These are phyloP conservation scores for Galerina sulciceps DNA, from an alignment of 768 basidiomycete species.

Conservation along the genomic window DNA sequence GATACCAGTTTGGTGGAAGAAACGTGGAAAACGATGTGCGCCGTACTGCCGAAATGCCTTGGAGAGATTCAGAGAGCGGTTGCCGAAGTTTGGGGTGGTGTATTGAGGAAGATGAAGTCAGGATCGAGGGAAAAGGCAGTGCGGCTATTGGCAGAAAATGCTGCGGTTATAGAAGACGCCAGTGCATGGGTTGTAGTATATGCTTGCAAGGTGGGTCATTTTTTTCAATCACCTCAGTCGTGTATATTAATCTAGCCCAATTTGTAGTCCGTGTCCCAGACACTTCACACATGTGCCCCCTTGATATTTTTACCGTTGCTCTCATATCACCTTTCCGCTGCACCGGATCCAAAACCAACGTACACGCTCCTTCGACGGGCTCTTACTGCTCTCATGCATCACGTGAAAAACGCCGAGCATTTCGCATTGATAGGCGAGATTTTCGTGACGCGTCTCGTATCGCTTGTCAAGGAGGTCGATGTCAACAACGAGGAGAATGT, in stretches of 20 bases:
- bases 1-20: conserved; percentile 54
- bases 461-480: conserved; percentile 21
- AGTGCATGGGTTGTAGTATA: conserved; percentile 77
- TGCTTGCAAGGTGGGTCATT: conserved; percentile 70
- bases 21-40: conserved; percentile 62
- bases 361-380: conserved; percentile 69
- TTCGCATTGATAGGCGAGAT: conserved; percentile 62
- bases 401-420: conserved; percentile 71
- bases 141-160: conserved; percentile 52
- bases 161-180: conserved; percentile 60
- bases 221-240: neutral
- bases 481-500: conserved; percentile 20
- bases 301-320: conserved; percentile 66
- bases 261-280: conserved; percentile 76
- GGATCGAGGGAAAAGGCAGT: conserved; percentile 61
- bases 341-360: conserved; percentile 42
- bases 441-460: conserved; percentile 45
- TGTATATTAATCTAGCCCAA: conserved; percentile 7
- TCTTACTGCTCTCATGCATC: conserved; percentile 82
- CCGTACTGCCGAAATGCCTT: conserved; percentile 59
- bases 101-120: conserved; percentile 72
- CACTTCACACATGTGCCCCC: conserved; percentile 75
- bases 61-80: conserved; percentile 77
- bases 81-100: conserved; percentile 87
- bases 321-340: conserved; percentile 49